A percentile compares a stretch with the other conserved stretches of the same genome.
phyloP scores from a whole-genome alignment of 305 asterid genomes.

The Fraxinus paxiana region DNA sequence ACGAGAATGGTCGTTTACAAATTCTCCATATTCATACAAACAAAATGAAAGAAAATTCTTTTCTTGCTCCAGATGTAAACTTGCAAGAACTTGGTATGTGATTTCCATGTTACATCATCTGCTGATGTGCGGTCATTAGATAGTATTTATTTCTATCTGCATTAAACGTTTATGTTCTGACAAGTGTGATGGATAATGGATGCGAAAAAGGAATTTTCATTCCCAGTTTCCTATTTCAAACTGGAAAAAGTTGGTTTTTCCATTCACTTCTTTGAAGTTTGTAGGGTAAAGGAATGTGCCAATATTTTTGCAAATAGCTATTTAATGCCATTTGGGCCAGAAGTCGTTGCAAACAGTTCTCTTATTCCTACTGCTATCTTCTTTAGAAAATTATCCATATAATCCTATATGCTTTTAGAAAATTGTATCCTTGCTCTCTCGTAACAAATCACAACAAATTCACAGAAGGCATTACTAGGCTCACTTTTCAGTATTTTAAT shows the following conservation, averaged over 20 bases:
- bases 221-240: neutral
- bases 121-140: neutral
- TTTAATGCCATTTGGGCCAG: constrained; percentile 2
- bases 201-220: neutral
- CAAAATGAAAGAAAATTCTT: constrained; percentile 95
- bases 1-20: constrained; percentile 93
- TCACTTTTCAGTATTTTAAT: constrained; percentile 2
- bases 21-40: constrained; percentile 95
- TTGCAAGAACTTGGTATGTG: constrained; percentile 86
- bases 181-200: neutral
- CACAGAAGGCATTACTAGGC: neutral
- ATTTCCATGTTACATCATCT: constrained; percentile 15
- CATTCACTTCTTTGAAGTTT: constrained; percentile 12
- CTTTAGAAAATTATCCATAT: neutral
- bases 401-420: constrained; percentile 10
- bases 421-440: constrained; percentile 4
- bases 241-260: neutral
- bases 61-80: constrained; percentile 89
- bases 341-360: neutral
- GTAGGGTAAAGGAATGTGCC: constrained; percentile 2
- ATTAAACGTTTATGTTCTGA: neutral
- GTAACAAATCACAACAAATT: constrained; percentile 2
- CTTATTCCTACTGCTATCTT: neutral
- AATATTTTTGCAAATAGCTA: constrained; percentile 11
- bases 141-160: neutral